Evolutionary conservation across 768 basidiomycete species (phyloP).

Genomic region (Russula lepida): DNA sequence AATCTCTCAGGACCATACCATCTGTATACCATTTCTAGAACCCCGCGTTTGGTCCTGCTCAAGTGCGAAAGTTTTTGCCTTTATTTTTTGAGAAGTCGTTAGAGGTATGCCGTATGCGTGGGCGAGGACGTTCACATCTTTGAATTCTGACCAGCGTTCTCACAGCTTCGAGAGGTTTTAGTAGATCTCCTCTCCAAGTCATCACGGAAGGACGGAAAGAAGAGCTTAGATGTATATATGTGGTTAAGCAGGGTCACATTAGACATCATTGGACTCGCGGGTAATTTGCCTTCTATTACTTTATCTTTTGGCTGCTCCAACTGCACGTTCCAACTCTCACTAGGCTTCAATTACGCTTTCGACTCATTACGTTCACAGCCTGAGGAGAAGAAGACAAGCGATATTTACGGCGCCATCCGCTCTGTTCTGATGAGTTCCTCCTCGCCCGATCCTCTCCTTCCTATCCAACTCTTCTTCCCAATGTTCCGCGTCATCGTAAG

Average conservation of each 20-base stretch:
- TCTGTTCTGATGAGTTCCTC: constrained; percentile 24
- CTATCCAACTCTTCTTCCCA: constrained; percentile 33
- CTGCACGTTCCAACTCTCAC: background rate
- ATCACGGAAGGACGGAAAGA: constrained; percentile 7
- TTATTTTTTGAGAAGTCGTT: constrained; percentile 22
- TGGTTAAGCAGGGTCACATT: constrained; percentile 23
- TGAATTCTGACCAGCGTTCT: too few relatives aligned
- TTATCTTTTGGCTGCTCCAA: background rate
- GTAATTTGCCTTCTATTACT: background rate
- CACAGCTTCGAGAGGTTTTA: constrained; percentile 28
- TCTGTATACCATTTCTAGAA: constrained; percentile 6
- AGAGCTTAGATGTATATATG: constrained; percentile 9
- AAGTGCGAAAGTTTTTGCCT: constrained; percentile 22
- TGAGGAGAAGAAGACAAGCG: constrained; percentile 22
- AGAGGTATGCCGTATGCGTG: constrained; percentile 21
- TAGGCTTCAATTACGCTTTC: constrained; percentile 36
- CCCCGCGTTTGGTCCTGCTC: constrained; percentile 24
- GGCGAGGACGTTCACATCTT: background rate
- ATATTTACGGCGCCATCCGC: constrained; percentile 30
- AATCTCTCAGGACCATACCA: background rate
- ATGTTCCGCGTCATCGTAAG: constrained; percentile 34
- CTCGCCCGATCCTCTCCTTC: constrained; percentile 22
- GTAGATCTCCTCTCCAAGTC: constrained; percentile 12
- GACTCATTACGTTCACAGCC: constrained; percentile 24
- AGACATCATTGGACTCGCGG: constrained; percentile 25